phyloP scores from a whole-genome alignment of 192 early-diverging fungal genomes.

The Mortierella alpina region DNA sequence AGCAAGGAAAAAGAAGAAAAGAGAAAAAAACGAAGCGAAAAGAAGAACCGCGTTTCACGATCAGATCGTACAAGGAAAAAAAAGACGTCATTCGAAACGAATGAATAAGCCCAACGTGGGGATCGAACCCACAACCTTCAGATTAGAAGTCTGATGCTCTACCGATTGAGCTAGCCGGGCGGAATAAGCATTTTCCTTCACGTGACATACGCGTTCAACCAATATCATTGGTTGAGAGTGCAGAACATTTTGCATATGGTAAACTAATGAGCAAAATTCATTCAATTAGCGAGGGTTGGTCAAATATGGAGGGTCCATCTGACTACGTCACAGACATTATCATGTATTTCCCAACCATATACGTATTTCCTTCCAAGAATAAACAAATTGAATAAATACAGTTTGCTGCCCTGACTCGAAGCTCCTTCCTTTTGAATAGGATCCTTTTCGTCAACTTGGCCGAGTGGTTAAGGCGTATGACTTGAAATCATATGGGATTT shows the following conservation, averaged over 20 bases:
- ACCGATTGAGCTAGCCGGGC: slow-evolving; percentile 51
- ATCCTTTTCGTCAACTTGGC: slow-evolving; percentile 35
- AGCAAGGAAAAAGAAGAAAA: slow-evolving; percentile 6
- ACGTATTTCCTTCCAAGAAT: too few species aligned
- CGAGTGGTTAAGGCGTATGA: slow-evolving; percentile 58
- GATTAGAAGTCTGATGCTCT: slow-evolving; percentile 55
- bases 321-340: too few species aligned
- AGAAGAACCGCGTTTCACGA: background rate
- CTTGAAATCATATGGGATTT: slow-evolving; percentile 56
- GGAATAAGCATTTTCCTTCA: background rate
- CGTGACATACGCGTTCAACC: background rate
- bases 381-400: too few species aligned
- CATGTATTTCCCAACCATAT: too few species aligned
- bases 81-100: background rate
- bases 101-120: slow-evolving; percentile 44
- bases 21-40: slow-evolving; percentile 1
- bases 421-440: too few species aligned
- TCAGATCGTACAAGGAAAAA: too few species aligned
- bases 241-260: too few species aligned
- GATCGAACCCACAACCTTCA: slow-evolving; percentile 54
- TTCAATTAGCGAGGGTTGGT: too few species aligned
- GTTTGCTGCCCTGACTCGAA: too few species aligned
- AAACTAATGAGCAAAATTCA: too few species aligned
- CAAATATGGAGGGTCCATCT: too few species aligned
- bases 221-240: too few species aligned